A percentile compares a stretch with the other conserved stretches of the same genome.
Evolutionary conservation across 2,329 filamentous ascomycete species (phyloP).

Genomic region (Calonectria crousiana): DNA sequence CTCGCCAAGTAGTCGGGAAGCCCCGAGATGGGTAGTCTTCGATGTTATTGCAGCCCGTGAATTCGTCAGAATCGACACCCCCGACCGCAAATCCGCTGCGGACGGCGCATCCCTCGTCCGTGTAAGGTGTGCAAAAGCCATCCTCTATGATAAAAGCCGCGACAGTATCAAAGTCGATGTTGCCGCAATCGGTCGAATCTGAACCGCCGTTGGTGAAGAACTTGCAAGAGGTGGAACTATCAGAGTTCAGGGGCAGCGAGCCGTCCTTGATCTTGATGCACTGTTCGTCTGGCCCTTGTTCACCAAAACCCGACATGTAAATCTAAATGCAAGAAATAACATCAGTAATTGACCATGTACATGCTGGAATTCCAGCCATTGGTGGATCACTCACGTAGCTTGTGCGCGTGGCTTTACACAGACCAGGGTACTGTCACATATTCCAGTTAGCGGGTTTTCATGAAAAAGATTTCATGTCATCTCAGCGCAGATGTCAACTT

Average conservation of each 20-base stretch:
- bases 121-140: constrained; percentile 19
- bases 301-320: constrained; percentile 10
- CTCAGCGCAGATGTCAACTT: background rate
- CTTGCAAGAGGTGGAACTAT: background rate
- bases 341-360: background rate
- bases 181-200: background rate
- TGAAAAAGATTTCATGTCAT: background rate
- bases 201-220: constrained; percentile 20
- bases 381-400: constrained; percentile 20
- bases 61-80: background rate
- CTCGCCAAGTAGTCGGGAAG: constrained; percentile 12
- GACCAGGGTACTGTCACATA: background rate
- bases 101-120: background rate
- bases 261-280: constrained; percentile 14
- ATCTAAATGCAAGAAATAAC: background rate
- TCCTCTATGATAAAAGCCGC: constrained; percentile 8
- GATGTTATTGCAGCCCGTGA: background rate
- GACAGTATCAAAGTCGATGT: constrained; percentile 6
- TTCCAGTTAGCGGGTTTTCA: background rate
- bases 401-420: background rate
- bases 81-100: background rate
- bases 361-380: background rate
- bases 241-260: background rate
- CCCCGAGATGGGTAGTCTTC: background rate
- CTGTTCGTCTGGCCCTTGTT: constrained; percentile 3